Percentiles rank a stretch among this genome's conserved stretches.
These are phyloP conservation scores for Plectranthus barbatus DNA, from an alignment of 257 asterid species.

Conservation along the genomic window DNA sequence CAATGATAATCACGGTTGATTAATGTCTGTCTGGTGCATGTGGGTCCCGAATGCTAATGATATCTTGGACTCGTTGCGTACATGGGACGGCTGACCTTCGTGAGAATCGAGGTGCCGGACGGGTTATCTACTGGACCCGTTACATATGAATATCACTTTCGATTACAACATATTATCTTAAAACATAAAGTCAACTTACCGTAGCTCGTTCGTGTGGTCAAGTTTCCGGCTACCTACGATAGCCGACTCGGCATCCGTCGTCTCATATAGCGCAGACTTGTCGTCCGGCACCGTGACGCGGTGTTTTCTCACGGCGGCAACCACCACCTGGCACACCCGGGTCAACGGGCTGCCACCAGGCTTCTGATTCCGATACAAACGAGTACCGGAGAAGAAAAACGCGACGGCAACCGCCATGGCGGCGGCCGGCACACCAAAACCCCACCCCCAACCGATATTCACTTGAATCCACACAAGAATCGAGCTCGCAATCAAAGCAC, in stretches of 20 bases:
- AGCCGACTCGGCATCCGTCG: slow-evolving; percentile 34
- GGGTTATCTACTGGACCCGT: too few species aligned
- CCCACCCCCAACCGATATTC: slow-evolving; percentile 68
- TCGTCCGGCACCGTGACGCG: slow-evolving; percentile 37
- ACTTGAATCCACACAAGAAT: slow-evolving; percentile 53
- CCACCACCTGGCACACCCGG: slow-evolving; percentile 52
- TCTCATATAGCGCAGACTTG: slow-evolving; percentile 37
- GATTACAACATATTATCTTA: too few species aligned
- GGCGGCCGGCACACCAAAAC: slow-evolving; percentile 57
- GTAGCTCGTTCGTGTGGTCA: slow-evolving; percentile 36
- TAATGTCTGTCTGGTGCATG: too few species aligned
- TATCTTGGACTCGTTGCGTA: too few species aligned
- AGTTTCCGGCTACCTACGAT: slow-evolving; percentile 56
- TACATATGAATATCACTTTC: too few species aligned
- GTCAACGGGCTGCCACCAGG: slow-evolving; percentile 79
- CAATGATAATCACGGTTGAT: too few species aligned
- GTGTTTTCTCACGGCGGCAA: slow-evolving; percentile 49
- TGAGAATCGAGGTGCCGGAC: too few species aligned
- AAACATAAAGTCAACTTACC: slow-evolving; percentile 17
- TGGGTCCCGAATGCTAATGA: too few species aligned
- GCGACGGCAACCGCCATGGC: slow-evolving; percentile 53
- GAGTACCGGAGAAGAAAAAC: slow-evolving; percentile 58
- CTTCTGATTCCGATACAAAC: slow-evolving; percentile 50
- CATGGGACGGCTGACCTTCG: too few species aligned
- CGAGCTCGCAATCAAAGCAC: slow-evolving; percentile 52